Conservation (phyloP, 2,329 filamentous ascomycete genomes). For the Blumeria hordei region DNA sequence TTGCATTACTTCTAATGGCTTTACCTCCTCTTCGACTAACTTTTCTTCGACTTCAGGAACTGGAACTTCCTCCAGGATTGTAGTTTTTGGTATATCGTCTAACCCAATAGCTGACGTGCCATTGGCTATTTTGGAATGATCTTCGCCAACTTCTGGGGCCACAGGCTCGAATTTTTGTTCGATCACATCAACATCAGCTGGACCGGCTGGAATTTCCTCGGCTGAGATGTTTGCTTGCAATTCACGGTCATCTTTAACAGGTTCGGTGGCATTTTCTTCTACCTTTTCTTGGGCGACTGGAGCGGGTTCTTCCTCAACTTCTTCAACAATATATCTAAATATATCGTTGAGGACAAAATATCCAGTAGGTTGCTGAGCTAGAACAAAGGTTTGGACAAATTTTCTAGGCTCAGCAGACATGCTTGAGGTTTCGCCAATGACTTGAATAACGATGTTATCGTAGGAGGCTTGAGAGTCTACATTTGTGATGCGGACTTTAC, state of each 20-base stretch:
- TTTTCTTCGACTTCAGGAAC: conserved; percentile 26
- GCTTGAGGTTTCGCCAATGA: conserved; percentile 95
- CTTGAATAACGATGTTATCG: conserved; percentile 88
- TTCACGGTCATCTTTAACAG: no score
- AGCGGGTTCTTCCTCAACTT: conserved; percentile 41
- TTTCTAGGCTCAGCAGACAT: conserved; percentile 78
- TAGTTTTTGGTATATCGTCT: conserved; percentile 14
- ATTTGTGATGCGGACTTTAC: conserved; percentile 94
- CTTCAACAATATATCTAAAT: conserved; percentile 75
- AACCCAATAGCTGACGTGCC: conserved; percentile 16
- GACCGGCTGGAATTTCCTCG: conserved; percentile 15
- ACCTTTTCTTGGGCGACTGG: conserved; percentile 9
- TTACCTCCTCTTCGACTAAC: conserved; percentile 28
- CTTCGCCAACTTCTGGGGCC: conserved; percentile 14
- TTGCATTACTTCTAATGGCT: conserved; percentile 41
- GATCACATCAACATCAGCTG: conserved; percentile 27
- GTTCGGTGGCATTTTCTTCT: not conserved
- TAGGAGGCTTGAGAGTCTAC: conserved; percentile 88
- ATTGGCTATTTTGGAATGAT: conserved; percentile 19
- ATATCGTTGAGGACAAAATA: conserved; percentile 99
- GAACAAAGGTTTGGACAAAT: conserved; percentile 93
- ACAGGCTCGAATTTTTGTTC: conserved; percentile 43
- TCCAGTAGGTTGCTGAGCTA: conserved; percentile 84
- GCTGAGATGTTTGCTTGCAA: conserved; percentile 7
- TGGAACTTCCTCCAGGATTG: conserved; percentile 15